Conservation (phyloP, 2,329 filamentous ascomycete genomes). For the Penicillium sp. region DNA sequence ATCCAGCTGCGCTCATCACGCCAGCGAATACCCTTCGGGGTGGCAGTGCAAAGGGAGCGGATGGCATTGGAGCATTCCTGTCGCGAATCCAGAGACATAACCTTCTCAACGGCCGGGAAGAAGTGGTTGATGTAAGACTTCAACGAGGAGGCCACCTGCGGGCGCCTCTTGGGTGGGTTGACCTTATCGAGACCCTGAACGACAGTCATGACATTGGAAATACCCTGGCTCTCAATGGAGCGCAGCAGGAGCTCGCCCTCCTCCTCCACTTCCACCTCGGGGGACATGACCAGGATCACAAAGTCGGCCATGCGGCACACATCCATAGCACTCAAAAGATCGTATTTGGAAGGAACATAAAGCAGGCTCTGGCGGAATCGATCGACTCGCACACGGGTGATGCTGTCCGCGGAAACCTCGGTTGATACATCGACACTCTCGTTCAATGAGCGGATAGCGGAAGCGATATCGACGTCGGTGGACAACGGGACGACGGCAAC, state of each 20-base stretch:
- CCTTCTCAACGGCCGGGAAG: conserved; percentile 86
- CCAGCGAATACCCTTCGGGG: conserved; percentile 93
- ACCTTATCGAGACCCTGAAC: conserved; percentile 78
- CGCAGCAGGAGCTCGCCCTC: conserved; percentile 82
- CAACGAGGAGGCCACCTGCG: conserved; percentile 75
- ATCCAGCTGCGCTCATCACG: conserved; percentile 95
- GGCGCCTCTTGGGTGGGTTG: conserved; percentile 75
- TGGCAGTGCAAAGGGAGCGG: conserved; percentile 85
- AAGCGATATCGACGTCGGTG: conserved; percentile 65
- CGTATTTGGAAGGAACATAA: conserved; percentile 73
- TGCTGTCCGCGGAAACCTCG: conserved; percentile 59
- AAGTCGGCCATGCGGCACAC: conserved; percentile 88
- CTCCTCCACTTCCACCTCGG: conserved; percentile 73
- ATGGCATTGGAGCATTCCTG: conserved; percentile 92
- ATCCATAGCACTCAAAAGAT: conserved; percentile 77
- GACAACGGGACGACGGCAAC: conserved; percentile 87
- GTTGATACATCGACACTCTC: conserved; percentile 75
- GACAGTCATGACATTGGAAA: conserved; percentile 86
- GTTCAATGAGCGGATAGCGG: conserved; percentile 71
- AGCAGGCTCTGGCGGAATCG: conserved; percentile 94
- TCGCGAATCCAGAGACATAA: conserved; percentile 82
- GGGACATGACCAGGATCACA: conserved; percentile 81
- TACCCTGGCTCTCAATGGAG: conserved; percentile 87
- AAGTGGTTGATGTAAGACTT: conserved; percentile 94
- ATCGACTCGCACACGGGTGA: conserved; percentile 70